Evolutionary conservation across 108 stramenopile genomes (phyloP), one percentile per base, ranked within the genome.

Genomic region (Conticribra guillardii): DNA sequence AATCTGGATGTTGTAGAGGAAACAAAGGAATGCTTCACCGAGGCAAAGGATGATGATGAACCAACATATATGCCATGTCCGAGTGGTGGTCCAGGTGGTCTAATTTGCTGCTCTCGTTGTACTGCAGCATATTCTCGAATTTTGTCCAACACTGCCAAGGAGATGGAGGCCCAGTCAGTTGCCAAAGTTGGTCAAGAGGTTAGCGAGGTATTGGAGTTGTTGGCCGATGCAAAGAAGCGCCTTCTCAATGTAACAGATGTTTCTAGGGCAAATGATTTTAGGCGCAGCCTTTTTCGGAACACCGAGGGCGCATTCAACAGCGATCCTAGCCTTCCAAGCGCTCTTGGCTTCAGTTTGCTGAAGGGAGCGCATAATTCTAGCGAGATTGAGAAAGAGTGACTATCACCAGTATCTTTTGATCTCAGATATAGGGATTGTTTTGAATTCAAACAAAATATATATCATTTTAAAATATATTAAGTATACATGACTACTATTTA

Each of bases 31-130:
- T 41, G 37, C 24, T 21, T 28, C 51, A 60, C 66, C 29, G 52
- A 57, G n/a, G 69, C 60, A 34, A 64, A 54, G 19, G 60, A 68
- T 48, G 72, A 68, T 1, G 69, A 65, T 18, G 44, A 41, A 26
- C 60, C 33, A 61, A 79, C 64, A 33, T 59, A 81, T 47, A 49
- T 77, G 58, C 45, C 82, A 9, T 95, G 94, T 76, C 88, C 91
- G n/a, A 75, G 46, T 37, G 89, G 88, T n/a, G 93, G 94, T 14
- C 88, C 94, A 4, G 88, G 89, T 19, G 94, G 94, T 14, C 73
- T 91, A 15, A 88, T 91, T 66, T 95, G 94, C 59, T 95, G 94
- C 57, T 46, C 85, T 9, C 46, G 52, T 44, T 95, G 91, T 49
- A 68, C 85, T 32, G 74, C 78, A 24, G 49, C 82, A 37, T 95